Base-by-base conservation (phyloP, 2,329 filamentous ascomycete species). In the Dothideomycetes sp. region DNA sequence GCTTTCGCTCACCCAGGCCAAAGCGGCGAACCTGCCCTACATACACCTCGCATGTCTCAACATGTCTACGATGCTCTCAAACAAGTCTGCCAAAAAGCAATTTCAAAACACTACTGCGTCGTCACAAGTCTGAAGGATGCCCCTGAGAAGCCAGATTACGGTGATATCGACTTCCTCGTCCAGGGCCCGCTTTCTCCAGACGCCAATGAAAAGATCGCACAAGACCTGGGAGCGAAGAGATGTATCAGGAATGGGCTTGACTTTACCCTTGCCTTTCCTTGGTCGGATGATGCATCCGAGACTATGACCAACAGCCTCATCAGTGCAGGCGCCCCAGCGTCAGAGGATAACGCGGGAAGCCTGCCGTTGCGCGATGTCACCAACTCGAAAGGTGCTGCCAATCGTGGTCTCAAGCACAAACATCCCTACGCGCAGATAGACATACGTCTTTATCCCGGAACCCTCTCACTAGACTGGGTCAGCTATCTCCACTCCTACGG, bases 81-180 rank as follows among this genome's bases (percentile, higher is more conserved):
- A 16, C 45, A 56, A 0, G 51, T 62, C 1, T 73, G 70, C 44
- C 61, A 67, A 18, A 41, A 52, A 0, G 38, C 41, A 4, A 55
- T 67, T 2, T 67, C 84, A 0, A 56, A 59, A 1, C 49, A 61
- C 1, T 58, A 79, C 3, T 29, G 18, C 0, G 62, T 61, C 5
- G 75, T 82, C 4, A 70, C 66, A 1, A 67, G 71, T 0, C 77
- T 82, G 0, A 72, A 80, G 19, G 81, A 86, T 48, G 80, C 74
- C 0, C 83, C 84, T 0, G 77, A 56, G 1, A 91, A 91, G 57
- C 31, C 47, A 0, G 73, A 77, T 48, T 72, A 76, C 51, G 85
- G 84, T 15, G 85, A 91, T 47, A 62, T 93, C 29, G 84, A 91
- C 57, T 66, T 88, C 43, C 57, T 86, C 2, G 69, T 84, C 2